Evolutionary conservation across 2,329 filamentous ascomycete genomes (phyloP).

Genomic region (Fusarium siculi): DNA sequence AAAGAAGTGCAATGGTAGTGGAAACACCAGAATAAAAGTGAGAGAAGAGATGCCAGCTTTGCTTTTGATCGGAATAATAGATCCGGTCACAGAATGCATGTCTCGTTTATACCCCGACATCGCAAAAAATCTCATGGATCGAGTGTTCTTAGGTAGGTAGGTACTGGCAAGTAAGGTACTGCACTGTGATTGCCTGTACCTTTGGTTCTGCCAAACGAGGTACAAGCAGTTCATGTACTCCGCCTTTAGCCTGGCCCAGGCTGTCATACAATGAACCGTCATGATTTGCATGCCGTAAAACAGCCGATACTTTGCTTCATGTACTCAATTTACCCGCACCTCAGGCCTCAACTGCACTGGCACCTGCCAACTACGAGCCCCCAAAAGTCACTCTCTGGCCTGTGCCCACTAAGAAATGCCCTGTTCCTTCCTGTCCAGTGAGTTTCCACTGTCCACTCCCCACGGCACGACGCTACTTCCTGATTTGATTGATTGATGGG

Average conservation of each 20-base stretch:
- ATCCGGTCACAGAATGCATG: conserved; percentile 16
- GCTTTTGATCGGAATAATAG: conserved; percentile 2
- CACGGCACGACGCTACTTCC: conserved; percentile 42
- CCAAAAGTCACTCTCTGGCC: conserved; percentile 32
- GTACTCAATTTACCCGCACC: conserved; percentile 24
- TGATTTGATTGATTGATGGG: conserved; percentile 38
- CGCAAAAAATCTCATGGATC: background rate
- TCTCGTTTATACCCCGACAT: conserved; percentile 21
- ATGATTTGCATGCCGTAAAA: background rate
- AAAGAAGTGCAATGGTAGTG: background rate
- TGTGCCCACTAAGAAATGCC: conserved; percentile 30
- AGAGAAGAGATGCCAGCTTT: background rate
- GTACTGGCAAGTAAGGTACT: conserved; percentile 14
- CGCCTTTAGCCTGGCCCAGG: conserved; percentile 26
- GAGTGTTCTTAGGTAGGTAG: background rate
- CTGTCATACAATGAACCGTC: background rate
- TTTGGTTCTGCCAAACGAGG: background rate
- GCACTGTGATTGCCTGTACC: conserved; percentile 3
- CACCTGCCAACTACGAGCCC: conserved; percentile 39
- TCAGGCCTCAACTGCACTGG: conserved; percentile 25
- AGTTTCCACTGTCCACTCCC: conserved; percentile 19
- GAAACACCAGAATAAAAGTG: background rate
- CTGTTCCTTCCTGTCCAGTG: background rate
- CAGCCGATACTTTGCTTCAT: conserved; percentile 1
- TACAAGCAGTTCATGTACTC: conserved; percentile 30